Evolutionary conservation across 768 basidiomycete species (phyloP).

Genomic region (Hygrophoropsis aurantiaca): DNA sequence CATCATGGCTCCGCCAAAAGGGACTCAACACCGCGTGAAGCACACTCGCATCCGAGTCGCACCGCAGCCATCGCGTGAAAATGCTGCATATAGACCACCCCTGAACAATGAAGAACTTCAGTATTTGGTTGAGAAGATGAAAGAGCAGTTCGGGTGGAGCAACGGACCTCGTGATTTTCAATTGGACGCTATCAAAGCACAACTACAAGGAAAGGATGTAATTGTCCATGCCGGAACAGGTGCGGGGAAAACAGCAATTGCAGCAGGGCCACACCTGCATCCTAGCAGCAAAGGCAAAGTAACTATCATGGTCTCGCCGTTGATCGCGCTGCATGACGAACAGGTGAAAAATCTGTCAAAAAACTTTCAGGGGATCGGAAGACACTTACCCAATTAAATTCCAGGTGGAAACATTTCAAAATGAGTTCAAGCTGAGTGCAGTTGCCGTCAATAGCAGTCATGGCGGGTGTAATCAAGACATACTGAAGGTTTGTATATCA

Average conservation of each 20-base stretch:
- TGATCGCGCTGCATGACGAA: constrained; percentile 40
- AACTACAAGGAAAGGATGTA: constrained; percentile 29
- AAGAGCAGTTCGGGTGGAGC: constrained; percentile 19
- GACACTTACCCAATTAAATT: neutral
- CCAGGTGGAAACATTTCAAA: constrained; percentile 30
- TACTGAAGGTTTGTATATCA: constrained; percentile 22
- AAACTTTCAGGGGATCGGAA: too few species aligned
- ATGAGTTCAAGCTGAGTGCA: constrained; percentile 30
- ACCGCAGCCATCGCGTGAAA: too few species aligned
- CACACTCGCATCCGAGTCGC: too few species aligned
- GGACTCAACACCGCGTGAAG: too few species aligned
- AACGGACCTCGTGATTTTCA: constrained; percentile 26
- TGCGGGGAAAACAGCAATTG: constrained; percentile 37
- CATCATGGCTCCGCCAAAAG: too few species aligned
- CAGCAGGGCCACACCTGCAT: constrained; percentile 36
- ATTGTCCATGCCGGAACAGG: constrained; percentile 39
- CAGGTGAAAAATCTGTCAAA: constrained; percentile 19
- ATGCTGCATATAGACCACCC: too few species aligned
- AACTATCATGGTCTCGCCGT: constrained; percentile 38
- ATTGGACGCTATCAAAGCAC: constrained; percentile 25
- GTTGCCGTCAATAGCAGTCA: constrained; percentile 33
- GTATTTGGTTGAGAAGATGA: constrained; percentile 13
- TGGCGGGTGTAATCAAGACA: constrained; percentile 24
- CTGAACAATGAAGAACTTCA: constrained; percentile 1
- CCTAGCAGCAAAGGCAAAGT: constrained; percentile 24